A percentile compares a stretch with the other conserved stretches of the same genome.
phyloP scores from a whole-genome alignment of 352 stramenopile species.

The Bremia lactucae region DNA sequence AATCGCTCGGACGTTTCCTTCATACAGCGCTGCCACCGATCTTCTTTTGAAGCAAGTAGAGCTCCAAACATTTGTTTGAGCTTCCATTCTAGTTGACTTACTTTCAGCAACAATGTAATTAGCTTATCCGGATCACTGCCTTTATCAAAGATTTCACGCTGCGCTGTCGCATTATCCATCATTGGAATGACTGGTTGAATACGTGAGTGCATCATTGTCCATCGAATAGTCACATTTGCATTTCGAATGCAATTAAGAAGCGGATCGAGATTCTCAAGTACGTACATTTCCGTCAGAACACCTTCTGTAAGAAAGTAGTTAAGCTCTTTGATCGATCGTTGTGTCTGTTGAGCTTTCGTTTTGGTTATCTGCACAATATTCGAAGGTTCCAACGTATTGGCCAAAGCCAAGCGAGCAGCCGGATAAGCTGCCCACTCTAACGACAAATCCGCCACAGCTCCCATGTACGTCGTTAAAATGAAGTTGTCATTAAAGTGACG shows the following conservation, averaged over 20 bases:
- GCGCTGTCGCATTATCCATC: conserved; percentile 77
- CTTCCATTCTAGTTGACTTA: conserved; percentile 91
- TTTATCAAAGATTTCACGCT: conserved; percentile 76
- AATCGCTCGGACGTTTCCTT: conserved; percentile 85
- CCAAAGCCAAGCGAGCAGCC: conserved; percentile 82
- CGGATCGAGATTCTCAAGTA: conserved; percentile 87
- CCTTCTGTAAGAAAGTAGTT: conserved; percentile 88
- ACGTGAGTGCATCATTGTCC: conserved; percentile 91
- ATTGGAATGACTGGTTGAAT: conserved; percentile 79
- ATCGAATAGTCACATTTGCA: conserved; percentile 89
- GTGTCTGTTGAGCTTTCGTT: conserved; percentile 78
- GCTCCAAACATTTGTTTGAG: conserved; percentile 89
- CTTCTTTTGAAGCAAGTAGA: conserved; percentile 85
- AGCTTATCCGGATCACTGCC: conserved; percentile 75
- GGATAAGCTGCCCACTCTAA: conserved; percentile 88
- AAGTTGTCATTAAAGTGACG: conserved; percentile 95
- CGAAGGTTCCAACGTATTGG: conserved; percentile 77
- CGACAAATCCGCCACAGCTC: conserved; percentile 86
- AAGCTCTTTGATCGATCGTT: conserved; percentile 82
- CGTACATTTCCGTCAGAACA: conserved; percentile 88
- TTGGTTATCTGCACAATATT: conserved; percentile 87
- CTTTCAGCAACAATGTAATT: conserved; percentile 89
- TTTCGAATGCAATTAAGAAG: conserved; percentile 87
- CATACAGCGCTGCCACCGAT: conserved; percentile 86
- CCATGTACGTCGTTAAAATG: conserved; percentile 93